Evolutionary conservation across 2,329 filamentous ascomycete genomes (phyloP), one percentile per base, ranked within the genome.

Genomic region (Fusarium praegraminearum): DNA sequence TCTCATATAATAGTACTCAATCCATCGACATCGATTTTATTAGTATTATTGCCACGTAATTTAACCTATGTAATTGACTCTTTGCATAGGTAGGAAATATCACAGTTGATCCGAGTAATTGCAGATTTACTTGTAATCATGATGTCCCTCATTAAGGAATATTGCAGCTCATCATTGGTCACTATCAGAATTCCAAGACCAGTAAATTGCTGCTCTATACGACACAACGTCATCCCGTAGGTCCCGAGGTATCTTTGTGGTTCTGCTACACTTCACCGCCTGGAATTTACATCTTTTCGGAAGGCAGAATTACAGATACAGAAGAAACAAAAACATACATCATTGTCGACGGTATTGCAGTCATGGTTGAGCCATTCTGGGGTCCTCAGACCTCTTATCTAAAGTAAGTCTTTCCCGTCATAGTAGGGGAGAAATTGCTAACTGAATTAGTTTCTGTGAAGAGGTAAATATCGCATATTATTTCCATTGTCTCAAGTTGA

Each of bases 341-440:
- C 7, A 1, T 2, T 20, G 5, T 12, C 3, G 11, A 22, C 20
- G 7, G 7, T n/a, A 16, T 7, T 24, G 6, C n/a, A 18, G 10
- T n/a, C 36, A 70, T 70, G 67, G 30, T 26, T 24, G 24, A 64
- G 24, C 73, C 74, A 1, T 78, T 77, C 26, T 78, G 76, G 76
- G 76, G 76, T 41, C 53, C 68, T 4, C 75, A 75, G 69, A 78
- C 77, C 45, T 78, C 76, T 0, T 77, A 78, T 57, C 15, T 78
- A 0, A 78, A 78, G 77, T 78, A 62, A 5, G 73, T 70, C 9
- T 1, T 8, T 2, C 2, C 5, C 13, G 2, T 0, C 3, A n/a
- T 1, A 7, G 2, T 33, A 32, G 2, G 1, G 4, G 7, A 22
- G 4, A 13, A 10, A 9, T 20, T 41, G 7, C 56, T 50, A 12